Evolutionary conservation across 805 yeast genomes (phyloP).

Genomic region (Ogataea philodendri): DNA sequence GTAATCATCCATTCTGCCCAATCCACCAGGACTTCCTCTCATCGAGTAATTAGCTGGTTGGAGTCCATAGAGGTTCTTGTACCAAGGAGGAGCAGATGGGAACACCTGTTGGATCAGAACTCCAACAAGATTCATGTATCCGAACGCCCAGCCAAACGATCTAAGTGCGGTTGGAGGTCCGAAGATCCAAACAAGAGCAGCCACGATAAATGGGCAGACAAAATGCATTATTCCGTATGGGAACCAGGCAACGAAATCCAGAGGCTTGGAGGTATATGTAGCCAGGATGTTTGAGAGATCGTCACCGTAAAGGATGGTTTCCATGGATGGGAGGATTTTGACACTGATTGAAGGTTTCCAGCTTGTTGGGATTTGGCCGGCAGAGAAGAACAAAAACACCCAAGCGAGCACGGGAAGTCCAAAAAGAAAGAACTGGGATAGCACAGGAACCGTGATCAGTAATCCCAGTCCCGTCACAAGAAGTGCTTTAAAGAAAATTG

Average conservation of each 20-base stretch:
- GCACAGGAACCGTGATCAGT: constrained; percentile 63
- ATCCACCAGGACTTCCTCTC: constrained; percentile 93
- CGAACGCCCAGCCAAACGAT: constrained; percentile 87
- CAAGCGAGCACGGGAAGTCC: constrained; percentile 84
- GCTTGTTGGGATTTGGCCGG: constrained; percentile 66
- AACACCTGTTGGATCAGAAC: constrained; percentile 74
- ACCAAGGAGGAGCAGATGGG: constrained; percentile 98
- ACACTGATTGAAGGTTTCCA: constrained; percentile 90
- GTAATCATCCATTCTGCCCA: constrained; percentile 76
- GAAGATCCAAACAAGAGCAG: constrained; percentile 72
- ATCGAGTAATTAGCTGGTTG: constrained; percentile 85
- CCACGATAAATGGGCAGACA: constrained; percentile 81
- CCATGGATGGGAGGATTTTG: constrained; percentile 85
- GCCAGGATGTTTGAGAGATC: constrained; percentile 83
- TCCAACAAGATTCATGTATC: constrained; percentile 86
- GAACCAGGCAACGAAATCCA: constrained; percentile 90
- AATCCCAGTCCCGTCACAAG: constrained; percentile 41
- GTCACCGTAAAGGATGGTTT: constrained; percentile 89
- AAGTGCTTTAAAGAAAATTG: constrained; percentile 37
- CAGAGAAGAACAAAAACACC: constrained; percentile 78
- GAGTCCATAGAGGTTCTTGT: constrained; percentile 73
- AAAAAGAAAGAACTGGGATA: constrained; percentile 79
- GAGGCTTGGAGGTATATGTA: constrained; percentile 56
- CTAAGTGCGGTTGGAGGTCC: constrained; percentile 87
- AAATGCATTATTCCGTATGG: constrained; percentile 92